Evolutionary conservation across 2,329 filamentous ascomycete species (phyloP).

Genomic region (Botryotinia convoluta): DNA sequence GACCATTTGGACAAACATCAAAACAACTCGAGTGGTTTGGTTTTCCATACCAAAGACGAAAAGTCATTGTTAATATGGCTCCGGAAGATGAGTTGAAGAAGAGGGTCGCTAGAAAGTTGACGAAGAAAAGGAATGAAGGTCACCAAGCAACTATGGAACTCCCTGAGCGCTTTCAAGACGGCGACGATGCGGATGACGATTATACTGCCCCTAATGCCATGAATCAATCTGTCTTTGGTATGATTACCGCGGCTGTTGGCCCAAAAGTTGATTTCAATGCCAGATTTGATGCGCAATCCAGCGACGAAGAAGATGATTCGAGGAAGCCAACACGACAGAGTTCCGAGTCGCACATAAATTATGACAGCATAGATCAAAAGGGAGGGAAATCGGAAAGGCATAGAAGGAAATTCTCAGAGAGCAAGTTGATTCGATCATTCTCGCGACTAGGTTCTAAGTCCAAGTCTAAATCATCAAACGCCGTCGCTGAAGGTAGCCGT

Average conservation of each 20-base stretch:
- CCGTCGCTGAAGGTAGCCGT: constrained; percentile 27
- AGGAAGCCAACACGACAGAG: constrained; percentile 26
- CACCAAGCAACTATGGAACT: constrained; percentile 49
- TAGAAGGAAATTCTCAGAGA: constrained; percentile 60
- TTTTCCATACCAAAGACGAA: neutral
- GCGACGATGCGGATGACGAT: constrained; percentile 59
- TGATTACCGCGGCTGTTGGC: constrained; percentile 85
- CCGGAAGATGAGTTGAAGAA: constrained; percentile 44
- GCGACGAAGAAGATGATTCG: constrained; percentile 58
- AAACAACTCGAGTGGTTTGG: neutral
- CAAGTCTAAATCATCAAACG: constrained; percentile 41
- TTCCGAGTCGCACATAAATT: constrained; percentile 30
- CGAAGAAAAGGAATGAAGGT: constrained; percentile 43
- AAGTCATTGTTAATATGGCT: constrained; percentile 32
- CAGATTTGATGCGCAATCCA: constrained; percentile 74
- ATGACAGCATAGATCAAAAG: constrained; percentile 38
- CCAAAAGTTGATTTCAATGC: constrained; percentile 79
- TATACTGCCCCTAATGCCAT: constrained; percentile 61
- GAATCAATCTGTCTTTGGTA: constrained; percentile 91
- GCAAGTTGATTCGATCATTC: constrained; percentile 64
- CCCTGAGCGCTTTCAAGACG: constrained; percentile 56
- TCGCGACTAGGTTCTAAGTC: constrained; percentile 50
- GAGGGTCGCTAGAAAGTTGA: constrained; percentile 44
- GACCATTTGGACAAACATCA: neutral
- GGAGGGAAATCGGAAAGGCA: constrained; percentile 45